phyloP scores from a whole-genome alignment of 2,329 filamentous ascomycete genomes.

The Colletotrichum cereale region DNA sequence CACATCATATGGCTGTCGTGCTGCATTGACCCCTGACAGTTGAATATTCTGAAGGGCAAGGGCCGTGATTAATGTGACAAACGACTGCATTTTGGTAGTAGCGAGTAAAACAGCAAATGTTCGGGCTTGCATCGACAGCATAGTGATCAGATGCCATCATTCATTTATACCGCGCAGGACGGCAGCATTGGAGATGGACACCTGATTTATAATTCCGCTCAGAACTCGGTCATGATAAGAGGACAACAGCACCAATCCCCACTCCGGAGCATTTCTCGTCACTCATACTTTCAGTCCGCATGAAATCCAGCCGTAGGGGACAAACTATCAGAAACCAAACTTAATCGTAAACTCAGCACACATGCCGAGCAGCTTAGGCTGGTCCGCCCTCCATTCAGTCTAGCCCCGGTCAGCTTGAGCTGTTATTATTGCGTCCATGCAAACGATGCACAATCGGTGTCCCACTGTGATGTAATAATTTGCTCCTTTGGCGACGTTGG shows the following conservation, averaged over 20 bases:
- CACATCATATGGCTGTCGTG: slow-evolving; percentile 18
- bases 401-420: too few relatives aligned
- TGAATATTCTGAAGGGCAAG: not conserved
- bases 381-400: too few relatives aligned
- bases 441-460: too few relatives aligned
- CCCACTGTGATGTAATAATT: too few relatives aligned
- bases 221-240: not conserved
- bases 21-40: not conserved
- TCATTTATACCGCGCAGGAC: not conserved
- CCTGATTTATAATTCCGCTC: not conserved
- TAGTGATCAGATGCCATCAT: not conserved
- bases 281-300: too few relatives aligned
- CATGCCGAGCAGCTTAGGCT: too few relatives aligned
- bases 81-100: not conserved
- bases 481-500: too few relatives aligned
- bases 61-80: not conserved
- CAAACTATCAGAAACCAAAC: too few relatives aligned
- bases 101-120: not conserved
- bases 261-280: too few relatives aligned
- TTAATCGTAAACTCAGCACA: too few relatives aligned
- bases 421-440: too few relatives aligned
- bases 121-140: not conserved
- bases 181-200: not conserved
- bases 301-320: too few relatives aligned
- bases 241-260: not conserved